Conservation (phyloP, 495 filamentous ascomycete species). For the Thermothielavioides terrestris region DNA sequence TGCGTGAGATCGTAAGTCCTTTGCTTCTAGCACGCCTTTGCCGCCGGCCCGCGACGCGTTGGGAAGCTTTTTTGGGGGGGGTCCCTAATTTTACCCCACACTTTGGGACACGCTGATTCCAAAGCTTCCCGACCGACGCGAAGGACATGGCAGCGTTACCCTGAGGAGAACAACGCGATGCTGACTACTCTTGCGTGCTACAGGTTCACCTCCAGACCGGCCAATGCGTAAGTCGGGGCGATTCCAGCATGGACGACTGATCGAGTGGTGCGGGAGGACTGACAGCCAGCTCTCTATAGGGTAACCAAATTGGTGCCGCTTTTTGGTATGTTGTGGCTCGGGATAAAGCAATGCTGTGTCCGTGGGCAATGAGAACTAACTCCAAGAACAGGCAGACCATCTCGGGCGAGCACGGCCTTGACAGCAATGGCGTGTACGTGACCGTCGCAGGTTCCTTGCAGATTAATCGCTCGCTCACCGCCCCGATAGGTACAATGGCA, state of each 20-base stretch:
- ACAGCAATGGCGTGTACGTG: constrained; percentile 69
- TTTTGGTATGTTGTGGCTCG: constrained; percentile 61
- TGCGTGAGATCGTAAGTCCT: constrained; percentile 89
- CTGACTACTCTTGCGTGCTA: constrained; percentile 29
- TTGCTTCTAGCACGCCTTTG: constrained; percentile 22
- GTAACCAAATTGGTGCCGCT: constrained; percentile 99
- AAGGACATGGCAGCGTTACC: constrained; percentile 11
- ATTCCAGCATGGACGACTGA: constrained; percentile 18
- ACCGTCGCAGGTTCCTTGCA: not conserved
- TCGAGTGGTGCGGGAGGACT: constrained; percentile 5
- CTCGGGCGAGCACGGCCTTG: constrained; percentile 97
- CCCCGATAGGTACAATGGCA: constrained; percentile 80
- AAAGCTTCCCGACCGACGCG: constrained; percentile 2
- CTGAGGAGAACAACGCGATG: constrained; percentile 12
- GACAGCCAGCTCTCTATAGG: constrained; percentile 46
- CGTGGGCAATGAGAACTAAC: constrained; percentile 10
- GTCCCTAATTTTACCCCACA: constrained; percentile 33
- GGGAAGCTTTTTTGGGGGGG: constrained; percentile 23
- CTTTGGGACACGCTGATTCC: constrained; percentile 6
- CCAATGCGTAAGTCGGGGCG: constrained; percentile 77
- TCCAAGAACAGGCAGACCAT: constrained; percentile 59
- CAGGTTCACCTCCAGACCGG: constrained; percentile 99
- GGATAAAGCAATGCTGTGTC: not conserved
- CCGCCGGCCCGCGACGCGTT: constrained; percentile 68
- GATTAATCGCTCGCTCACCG: constrained; percentile 20